Conservation (phyloP, 768 basidiomycete species). For the Lentinula raphanica region DNA sequence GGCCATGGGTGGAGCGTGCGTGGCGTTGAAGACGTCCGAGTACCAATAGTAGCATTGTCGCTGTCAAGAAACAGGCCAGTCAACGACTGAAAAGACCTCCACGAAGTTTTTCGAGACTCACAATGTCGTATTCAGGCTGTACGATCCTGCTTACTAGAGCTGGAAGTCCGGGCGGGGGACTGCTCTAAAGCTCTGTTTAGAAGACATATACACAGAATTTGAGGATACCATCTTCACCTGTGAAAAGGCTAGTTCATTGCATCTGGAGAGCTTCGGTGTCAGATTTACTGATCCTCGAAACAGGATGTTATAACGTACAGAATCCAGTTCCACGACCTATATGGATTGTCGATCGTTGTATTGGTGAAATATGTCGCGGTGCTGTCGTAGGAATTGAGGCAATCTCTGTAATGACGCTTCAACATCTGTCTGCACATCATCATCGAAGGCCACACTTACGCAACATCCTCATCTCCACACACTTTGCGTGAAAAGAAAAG, state of each 20-base stretch:
- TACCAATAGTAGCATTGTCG: conserved; percentile 67
- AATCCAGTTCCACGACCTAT: conserved; percentile 69
- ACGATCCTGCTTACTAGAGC: conserved; percentile 52
- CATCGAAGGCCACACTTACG: conserved; percentile 36
- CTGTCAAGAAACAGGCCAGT: conserved; percentile 24
- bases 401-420: conserved; percentile 24
- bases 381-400: conserved; percentile 37
- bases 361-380: conserved; percentile 44
- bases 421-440: not conserved
- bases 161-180: conserved; percentile 31
- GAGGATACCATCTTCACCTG: conserved; percentile 31
- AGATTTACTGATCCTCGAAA: not conserved
- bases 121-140: conserved; percentile 50
- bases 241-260: conserved; percentile 65
- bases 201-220: not conserved
- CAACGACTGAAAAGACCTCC: conserved; percentile 10
- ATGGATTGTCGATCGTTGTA: conserved; percentile 46
- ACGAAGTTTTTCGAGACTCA: conserved; percentile 13
- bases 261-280: conserved; percentile 34
- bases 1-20: conserved; percentile 34
- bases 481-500: conserved; percentile 30
- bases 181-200: conserved; percentile 13
- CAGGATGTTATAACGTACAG: conserved; percentile 34
- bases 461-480: conserved; percentile 39
- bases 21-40: conserved; percentile 43